Evolutionary conservation across 2,329 filamentous ascomycete genomes (phyloP), one percentile per base, ranked within the genome.

Genomic region (Elsinoe australis): DNA sequence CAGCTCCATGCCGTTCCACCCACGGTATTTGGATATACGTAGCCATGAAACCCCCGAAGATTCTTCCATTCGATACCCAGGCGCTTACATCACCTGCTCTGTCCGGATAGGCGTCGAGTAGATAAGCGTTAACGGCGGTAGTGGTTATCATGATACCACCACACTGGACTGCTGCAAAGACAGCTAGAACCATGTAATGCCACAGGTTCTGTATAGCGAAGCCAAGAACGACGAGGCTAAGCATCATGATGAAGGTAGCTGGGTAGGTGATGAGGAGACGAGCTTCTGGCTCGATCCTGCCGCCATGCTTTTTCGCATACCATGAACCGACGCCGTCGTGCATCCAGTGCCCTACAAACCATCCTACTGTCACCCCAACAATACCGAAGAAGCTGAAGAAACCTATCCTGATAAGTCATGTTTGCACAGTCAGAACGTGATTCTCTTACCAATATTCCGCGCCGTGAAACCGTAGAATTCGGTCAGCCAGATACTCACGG

Each of bases 311-410:
- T 12, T 38, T 39, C 14, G 41, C 42, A 18, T 52, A 52, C 5
- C 35, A 24, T 33, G 47, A 46, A 12, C 47, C 47, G 28, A 52
- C 47, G 5, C 63, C 51, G 53, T 80, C 76, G 59, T 80, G 74
- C 4, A 79, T 62, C 68, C 69, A 78, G 59, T 79, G 77, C 4
- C 77, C 76, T 3, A 64, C 58, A 0, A 72, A 49, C 61, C 78
- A 74, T 19, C 76, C 78, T 0, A 80, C 59, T 10, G 76, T 57
- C 2, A 72, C 70, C 3, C 70, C 76, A 1, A 78, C 68, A 19
- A 80, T 67, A 2, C 74, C 74, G 0, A 75, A 73, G 58, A 80
- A 79, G 61, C 80, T 79, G 56, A 80, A 76, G 53, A 67, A 71
- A 1, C 71, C 76, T n/a, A n/a, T n/a, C n/a, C n/a, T n/a, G n/a